Percentiles rank a stretch among this genome's conserved stretches.
Evolutionary conservation across 306 rosid species (phyloP).

Genomic region (Rubus parviflorus): DNA sequence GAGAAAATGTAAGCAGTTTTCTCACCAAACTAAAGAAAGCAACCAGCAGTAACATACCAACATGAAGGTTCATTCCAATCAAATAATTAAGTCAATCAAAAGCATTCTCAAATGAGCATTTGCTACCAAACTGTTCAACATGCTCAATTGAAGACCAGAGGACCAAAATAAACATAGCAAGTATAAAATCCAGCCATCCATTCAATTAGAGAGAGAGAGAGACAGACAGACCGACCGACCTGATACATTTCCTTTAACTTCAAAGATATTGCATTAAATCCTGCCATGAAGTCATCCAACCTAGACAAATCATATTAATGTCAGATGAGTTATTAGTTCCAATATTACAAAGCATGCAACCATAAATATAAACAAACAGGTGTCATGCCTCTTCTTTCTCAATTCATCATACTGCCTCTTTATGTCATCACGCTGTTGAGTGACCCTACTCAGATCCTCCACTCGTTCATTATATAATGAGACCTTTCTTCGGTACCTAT

Average conservation of each 20-base stretch:
- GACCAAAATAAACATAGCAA: not conserved
- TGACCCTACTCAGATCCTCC: slow-evolving; percentile 70
- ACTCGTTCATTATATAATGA: slow-evolving; percentile 73
- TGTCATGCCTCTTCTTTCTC: slow-evolving; percentile 77
- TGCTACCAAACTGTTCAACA: not conserved
- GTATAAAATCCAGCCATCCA: too few relatives aligned
- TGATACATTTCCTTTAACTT: slow-evolving; percentile 95
- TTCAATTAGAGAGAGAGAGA: not conserved
- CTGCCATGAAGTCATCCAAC: slow-evolving; percentile 93
- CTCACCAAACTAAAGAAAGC: not conserved
- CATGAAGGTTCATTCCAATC: not conserved
- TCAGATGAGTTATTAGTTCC: slow-evolving; percentile 10
- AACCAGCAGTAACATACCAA: not conserved
- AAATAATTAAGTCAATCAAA: not conserved
- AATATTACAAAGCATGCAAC: not conserved
- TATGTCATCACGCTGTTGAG: slow-evolving; percentile 72
- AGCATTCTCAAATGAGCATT: not conserved
- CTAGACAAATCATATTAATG: slow-evolving; percentile 33
- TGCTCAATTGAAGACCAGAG: not conserved
- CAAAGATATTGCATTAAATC: slow-evolving; percentile 85
- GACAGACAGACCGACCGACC: slow-evolving; percentile 60
- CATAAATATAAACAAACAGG: not conserved
- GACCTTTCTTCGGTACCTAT: slow-evolving; percentile 78
- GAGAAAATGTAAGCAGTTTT: not conserved
- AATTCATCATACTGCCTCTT: slow-evolving; percentile 84